Evolutionary conservation across 2,329 filamentous ascomycete genomes (phyloP).

Genomic region (Calonectria pauciramosa): DNA sequence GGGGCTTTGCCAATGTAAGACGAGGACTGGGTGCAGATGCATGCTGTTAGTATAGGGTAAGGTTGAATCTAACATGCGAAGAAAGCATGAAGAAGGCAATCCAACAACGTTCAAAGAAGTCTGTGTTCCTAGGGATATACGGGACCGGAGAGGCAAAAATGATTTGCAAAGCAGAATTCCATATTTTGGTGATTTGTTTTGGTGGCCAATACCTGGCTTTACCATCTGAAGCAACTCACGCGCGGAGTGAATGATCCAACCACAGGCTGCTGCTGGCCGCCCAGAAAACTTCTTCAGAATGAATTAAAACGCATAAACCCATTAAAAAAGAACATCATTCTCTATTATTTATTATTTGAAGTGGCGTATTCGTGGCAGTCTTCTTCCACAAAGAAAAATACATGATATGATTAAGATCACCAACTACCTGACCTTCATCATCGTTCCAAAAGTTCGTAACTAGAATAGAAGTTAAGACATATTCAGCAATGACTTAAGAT

Average conservation of each 20-base stretch:
- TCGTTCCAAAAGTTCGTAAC: background rate
- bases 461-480: background rate
- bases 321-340: no score
- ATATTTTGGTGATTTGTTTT: background rate
- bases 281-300: background rate
- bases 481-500: background rate
- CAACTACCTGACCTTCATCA: background rate
- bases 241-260: no score
- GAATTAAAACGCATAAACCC: background rate
- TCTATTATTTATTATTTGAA: background rate
- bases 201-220: no score
- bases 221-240: no score
- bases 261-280: background rate
- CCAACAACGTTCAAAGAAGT: background rate
- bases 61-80: no score
- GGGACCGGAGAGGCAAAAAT: background rate
- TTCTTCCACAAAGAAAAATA: background rate
- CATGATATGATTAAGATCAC: background rate
- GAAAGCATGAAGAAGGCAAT: background rate
- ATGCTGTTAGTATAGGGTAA: no score
- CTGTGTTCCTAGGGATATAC: background rate
- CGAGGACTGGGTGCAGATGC: no score
- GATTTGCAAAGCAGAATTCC: background rate
- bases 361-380: background rate
- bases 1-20: no score